These are phyloP conservation scores for Penicillium griseofulvum DNA, from an alignment of 2,329 filamentous ascomycete genomes.

Conservation along the genomic window DNA sequence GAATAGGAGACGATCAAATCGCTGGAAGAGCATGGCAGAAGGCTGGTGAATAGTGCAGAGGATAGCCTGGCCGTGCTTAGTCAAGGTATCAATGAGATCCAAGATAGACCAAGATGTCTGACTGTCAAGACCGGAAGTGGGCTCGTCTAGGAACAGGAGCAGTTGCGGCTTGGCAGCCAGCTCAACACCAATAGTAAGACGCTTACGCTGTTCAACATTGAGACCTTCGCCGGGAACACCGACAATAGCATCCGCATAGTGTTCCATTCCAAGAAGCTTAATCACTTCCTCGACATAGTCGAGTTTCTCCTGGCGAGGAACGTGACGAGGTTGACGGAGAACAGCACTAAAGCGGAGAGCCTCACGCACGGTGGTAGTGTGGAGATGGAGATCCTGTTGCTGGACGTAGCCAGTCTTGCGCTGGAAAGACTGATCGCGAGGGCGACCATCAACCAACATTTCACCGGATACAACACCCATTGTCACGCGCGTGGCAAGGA, in stretches of 20 bases:
- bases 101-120: conserved; percentile 93
- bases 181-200: conserved; percentile 93
- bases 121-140: conserved; percentile 88
- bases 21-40: conserved; percentile 91
- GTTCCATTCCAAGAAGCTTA: conserved; percentile 82
- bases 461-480: conserved; percentile 87
- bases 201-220: conserved; percentile 64
- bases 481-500: conserved; percentile 77
- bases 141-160: conserved; percentile 89
- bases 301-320: conserved; percentile 73
- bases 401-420: conserved; percentile 90
- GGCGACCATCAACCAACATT: conserved; percentile 76
- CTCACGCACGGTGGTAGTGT: conserved; percentile 83
- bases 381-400: conserved; percentile 85
- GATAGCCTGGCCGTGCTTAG: conserved; percentile 84
- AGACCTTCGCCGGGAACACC: conserved; percentile 82
- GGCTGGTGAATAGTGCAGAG: conserved; percentile 98
- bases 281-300: conserved; percentile 90
- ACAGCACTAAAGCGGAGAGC: conserved; percentile 82
- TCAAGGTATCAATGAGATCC: conserved; percentile 82
- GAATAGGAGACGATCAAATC: conserved; percentile 67
- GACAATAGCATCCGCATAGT: conserved; percentile 85
- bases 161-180: conserved; percentile 87
- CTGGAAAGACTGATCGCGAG: conserved; percentile 78
- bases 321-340: conserved; percentile 74